Percentiles rank a stretch among this genome's conserved stretches.
phyloP scores from a whole-genome alignment of 306 rosid species.

The Quillaja saponaria region DNA sequence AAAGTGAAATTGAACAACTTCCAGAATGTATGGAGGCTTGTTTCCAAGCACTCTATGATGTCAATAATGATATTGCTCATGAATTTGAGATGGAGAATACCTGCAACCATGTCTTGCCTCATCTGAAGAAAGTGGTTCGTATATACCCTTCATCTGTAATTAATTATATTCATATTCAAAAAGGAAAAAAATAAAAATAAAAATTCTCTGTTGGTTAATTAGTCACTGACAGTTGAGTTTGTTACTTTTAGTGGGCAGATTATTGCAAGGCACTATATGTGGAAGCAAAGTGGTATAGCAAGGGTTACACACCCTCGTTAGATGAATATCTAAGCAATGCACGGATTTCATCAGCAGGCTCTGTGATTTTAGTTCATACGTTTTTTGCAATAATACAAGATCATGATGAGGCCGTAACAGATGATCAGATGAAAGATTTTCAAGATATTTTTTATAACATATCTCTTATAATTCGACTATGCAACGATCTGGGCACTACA shows the following conservation, averaged over 20 bases:
- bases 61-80: constrained; percentile 47
- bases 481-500: constrained; percentile 44
- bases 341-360: constrained; percentile 63
- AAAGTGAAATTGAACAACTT: constrained; percentile 35
- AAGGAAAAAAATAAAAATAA: too few relatives aligned
- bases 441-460: constrained; percentile 34
- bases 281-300: constrained; percentile 65
- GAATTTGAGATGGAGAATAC: constrained; percentile 47
- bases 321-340: constrained; percentile 56
- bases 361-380: constrained; percentile 39
- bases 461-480: constrained; percentile 38
- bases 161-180: too few relatives aligned
- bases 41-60: constrained; percentile 46
- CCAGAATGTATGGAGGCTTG: constrained; percentile 57
- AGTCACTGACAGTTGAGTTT: too few relatives aligned
- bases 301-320: constrained; percentile 46
- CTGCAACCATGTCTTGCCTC: constrained; percentile 34
- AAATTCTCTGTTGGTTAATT: too few relatives aligned
- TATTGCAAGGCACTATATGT: constrained; percentile 50
- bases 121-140: constrained; percentile 48
- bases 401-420: constrained; percentile 9
- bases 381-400: constrained; percentile 37
- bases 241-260: constrained; percentile 50
- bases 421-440: constrained; percentile 25
- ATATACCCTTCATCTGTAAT: too few relatives aligned